These are phyloP conservation scores for Sporopachydermia cereana DNA, from an alignment of 1,139 yeast species.

Conservation along the genomic window DNA sequence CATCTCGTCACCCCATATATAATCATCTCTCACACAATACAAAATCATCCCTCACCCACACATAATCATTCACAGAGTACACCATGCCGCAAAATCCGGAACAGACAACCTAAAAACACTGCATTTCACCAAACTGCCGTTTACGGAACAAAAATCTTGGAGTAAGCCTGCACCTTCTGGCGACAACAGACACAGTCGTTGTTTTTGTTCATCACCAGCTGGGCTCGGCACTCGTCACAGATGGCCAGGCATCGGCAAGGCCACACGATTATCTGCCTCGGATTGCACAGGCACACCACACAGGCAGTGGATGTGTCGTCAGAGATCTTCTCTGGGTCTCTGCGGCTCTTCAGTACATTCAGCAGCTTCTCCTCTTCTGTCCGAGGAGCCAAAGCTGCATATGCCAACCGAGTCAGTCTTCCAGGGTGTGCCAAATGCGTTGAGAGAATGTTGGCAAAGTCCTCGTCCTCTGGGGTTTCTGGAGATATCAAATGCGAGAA, in stretches of 20 bases:
- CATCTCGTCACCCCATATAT: too few relatives aligned
- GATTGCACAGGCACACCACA: conserved; percentile 69
- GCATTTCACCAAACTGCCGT: too few relatives aligned
- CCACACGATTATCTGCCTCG: conserved; percentile 77
- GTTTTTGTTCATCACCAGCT: conserved; percentile 64
- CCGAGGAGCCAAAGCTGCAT: neutral
- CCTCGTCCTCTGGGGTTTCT: conserved; percentile 2
- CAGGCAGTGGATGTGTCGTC: conserved; percentile 27
- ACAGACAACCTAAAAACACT: too few relatives aligned
- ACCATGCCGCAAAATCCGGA: too few relatives aligned
- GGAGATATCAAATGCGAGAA: conserved; percentile 1
- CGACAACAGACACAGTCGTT: conserved; percentile 83
- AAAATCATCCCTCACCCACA: too few relatives aligned
- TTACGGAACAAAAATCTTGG: conserved; percentile 29
- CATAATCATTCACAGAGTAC: too few relatives aligned
- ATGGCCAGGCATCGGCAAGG: conserved; percentile 87
- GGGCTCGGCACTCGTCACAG: conserved; percentile 72
- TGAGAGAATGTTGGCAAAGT: neutral
- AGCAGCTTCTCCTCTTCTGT: conserved; percentile 5
- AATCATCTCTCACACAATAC: too few relatives aligned
- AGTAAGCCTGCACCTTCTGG: conserved; percentile 43
- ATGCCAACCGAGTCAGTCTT: neutral
- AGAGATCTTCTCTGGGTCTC: neutral
- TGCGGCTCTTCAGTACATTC: neutral
- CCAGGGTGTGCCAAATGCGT: conserved; percentile 3